Evolutionary conservation across 2,329 filamentous ascomycete genomes (phyloP), one percentile per base, ranked within the genome.

Genomic region (Fusarium sulawesiense): DNA sequence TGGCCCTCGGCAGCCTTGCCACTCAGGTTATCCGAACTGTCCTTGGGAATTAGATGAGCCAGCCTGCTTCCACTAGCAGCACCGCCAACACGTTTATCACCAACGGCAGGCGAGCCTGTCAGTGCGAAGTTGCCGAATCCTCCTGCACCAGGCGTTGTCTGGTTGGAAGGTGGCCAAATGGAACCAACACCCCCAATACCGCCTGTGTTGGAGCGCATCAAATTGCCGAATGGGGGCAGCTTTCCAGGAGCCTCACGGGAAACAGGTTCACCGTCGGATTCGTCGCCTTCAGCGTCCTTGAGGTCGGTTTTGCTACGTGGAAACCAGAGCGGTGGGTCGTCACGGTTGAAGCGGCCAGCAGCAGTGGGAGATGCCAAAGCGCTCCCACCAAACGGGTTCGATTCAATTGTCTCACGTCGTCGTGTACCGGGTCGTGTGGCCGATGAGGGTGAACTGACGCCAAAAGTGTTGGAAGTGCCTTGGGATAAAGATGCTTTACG

Each of bases 81-180:
- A 76, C 87, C 90, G 29, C 89, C 91, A 74, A 91, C 88, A 12
- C 92, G 89, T 82, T 96, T 97, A 57, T 97, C 93, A 6, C 86
- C 83, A 30, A 88, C 84, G 9, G 86, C 81, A 20, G 87, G 83
- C 34, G 86, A 80, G 53, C 82, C 80, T 49, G 82, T 80, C 55
- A 97, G 80, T n/a, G 92, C 91, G 79, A 98, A 98, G 75, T 90
- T 96, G 13, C 95, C 95, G 80, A 99, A 99, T 23, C 91, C 91
- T 34, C 95, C 94, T 9, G 90, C 87, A 73, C 92, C 89, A 14
- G 88, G 87, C 45, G 90, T 86, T 51, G 84, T 85, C 57, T 88
- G 87, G 23, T 88, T 85, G 16, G 87, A 78, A 6, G 79, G 73
- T 21, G 80, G 78, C 81, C 81, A 83, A 11, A 81, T 85, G 16